Evolutionary conservation across 208 protist genomes (phyloP).

Genomic region (Trichomonas vaginalis): DNA sequence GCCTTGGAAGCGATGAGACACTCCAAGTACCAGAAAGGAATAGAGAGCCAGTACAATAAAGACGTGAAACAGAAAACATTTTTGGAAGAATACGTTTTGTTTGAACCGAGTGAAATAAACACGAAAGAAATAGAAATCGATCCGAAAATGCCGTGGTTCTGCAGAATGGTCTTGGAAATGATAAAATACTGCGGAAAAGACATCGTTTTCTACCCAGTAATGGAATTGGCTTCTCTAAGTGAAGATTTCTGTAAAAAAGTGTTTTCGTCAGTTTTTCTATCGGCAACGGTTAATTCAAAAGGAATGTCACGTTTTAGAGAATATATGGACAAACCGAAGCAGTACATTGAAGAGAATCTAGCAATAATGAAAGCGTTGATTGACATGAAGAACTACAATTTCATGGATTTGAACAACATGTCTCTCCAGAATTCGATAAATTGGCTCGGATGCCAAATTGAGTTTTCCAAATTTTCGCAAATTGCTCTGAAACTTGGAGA

Average conservation of each 20-base stretch:
- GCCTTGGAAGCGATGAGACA: not conserved
- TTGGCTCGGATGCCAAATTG: not conserved
- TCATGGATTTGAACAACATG: no score
- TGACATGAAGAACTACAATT: not conserved
- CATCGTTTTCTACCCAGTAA: not conserved
- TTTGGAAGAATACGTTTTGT: not conserved
- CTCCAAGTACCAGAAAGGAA: no score
- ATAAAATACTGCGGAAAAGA: not conserved
- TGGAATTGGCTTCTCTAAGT: not conserved
- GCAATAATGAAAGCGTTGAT: not conserved
- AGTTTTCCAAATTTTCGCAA: not conserved
- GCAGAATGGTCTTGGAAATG: not conserved
- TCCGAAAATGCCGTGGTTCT: not conserved
- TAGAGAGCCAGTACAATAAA: not conserved
- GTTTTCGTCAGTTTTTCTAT: not conserved
- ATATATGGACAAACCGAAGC: not conserved
- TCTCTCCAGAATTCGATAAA: not conserved
- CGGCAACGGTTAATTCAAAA: no score
- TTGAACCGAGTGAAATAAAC: not conserved
- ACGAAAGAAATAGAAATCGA: not conserved
- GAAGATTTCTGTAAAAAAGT: not conserved
- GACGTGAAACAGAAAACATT: not conserved
- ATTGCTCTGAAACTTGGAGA: not conserved
- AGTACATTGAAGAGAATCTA: not conserved
- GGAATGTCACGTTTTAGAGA: not conserved